Conservation (phyloP, 345 rosid genomes). For the Laguncularia racemosa region DNA sequence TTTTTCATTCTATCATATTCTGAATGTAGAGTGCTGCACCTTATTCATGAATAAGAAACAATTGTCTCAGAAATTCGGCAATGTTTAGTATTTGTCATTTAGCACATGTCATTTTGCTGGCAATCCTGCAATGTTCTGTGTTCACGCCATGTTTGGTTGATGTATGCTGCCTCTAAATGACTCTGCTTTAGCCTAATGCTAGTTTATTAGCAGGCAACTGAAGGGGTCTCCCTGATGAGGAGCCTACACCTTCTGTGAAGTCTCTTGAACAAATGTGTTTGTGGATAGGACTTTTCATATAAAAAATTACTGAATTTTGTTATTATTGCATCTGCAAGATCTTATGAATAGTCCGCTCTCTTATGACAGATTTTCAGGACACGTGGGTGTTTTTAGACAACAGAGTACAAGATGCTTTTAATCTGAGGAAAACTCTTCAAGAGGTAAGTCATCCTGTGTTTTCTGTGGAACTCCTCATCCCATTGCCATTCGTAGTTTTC, state of each 20-base stretch:
- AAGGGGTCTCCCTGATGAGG: too few relatives aligned
- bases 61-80: too few relatives aligned
- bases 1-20: not conserved
- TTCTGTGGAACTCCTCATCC: not conserved
- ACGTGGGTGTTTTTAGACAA: slow-evolving; percentile 79
- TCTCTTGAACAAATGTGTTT: too few relatives aligned
- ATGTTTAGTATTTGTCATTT: too few relatives aligned
- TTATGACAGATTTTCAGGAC: slow-evolving; percentile 50
- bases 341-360: slow-evolving; percentile 2
- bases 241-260: too few relatives aligned
- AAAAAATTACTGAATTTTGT: not conserved
- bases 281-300: too few relatives aligned
- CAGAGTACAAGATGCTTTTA: slow-evolving; percentile 86
- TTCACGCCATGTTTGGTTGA: too few relatives aligned
- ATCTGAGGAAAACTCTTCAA: slow-evolving; percentile 72
- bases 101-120: too few relatives aligned
- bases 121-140: too few relatives aligned
- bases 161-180: too few relatives aligned
- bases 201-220: too few relatives aligned
- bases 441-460: slow-evolving; percentile 47
- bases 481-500: slow-evolving; percentile 1
- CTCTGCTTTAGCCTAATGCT: too few relatives aligned
- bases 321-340: not conserved
- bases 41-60: not conserved
- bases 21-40: not conserved